Conservation (phyloP, 2,329 filamentous ascomycete species). For the Diaporthe humulicola region DNA sequence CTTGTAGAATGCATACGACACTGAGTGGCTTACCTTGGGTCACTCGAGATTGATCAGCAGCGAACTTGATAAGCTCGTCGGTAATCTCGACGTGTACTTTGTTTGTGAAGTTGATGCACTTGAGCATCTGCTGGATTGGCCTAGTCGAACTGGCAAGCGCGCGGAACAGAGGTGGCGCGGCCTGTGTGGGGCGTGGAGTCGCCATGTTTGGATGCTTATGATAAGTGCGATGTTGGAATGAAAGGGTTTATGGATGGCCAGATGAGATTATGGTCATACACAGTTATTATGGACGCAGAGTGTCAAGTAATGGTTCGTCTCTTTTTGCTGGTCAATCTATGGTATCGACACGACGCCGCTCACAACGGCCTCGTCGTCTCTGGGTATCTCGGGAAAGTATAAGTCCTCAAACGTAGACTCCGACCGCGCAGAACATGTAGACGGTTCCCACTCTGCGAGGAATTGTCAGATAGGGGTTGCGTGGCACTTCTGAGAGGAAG, state of each 20-base stretch:
- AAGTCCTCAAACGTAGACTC: conserved; percentile 90
- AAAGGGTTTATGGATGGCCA: not conserved
- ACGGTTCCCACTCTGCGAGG: conserved; percentile 86
- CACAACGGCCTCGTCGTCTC: conserved; percentile 37
- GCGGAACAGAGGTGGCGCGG: conserved; percentile 72
- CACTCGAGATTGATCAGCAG: conserved; percentile 87
- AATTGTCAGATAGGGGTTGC: conserved; percentile 31
- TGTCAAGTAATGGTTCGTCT: conserved; percentile 43
- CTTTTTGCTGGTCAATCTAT: conserved; percentile 52
- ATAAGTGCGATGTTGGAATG: not conserved
- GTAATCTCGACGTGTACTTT: conserved; percentile 80
- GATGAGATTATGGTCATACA: conserved; percentile 36
- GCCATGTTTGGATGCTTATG: conserved; percentile 37
- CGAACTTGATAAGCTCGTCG: conserved; percentile 87
- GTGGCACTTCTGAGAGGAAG: not conserved
- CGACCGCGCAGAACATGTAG: conserved; percentile 98
- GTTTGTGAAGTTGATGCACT: conserved; percentile 71
- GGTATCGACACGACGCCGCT: conserved; percentile 51
- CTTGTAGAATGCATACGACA: conserved; percentile 11
- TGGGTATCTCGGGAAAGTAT: conserved; percentile 42
- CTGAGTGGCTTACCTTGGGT: conserved; percentile 82
- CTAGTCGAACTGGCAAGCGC: conserved; percentile 84
- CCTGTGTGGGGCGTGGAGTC: conserved; percentile 32
- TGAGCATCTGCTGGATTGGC: conserved; percentile 75
- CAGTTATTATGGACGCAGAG: conserved; percentile 29